Evolutionary conservation across 331 rosid species (phyloP).

Genomic region (Malus hybrid): DNA sequence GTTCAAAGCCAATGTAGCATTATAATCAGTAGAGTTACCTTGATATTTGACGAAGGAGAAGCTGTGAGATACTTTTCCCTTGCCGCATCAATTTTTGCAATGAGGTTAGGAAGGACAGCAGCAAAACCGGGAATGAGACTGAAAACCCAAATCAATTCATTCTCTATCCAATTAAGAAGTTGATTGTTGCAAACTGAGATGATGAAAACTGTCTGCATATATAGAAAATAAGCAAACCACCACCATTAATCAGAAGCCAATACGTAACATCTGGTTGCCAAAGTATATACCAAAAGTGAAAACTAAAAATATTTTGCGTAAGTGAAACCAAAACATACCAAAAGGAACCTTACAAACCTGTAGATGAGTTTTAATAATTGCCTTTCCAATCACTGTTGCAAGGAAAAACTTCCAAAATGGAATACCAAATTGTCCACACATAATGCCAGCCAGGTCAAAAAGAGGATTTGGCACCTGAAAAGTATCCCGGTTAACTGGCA

Average conservation of each 20-base stretch:
- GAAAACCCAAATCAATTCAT: constrained; percentile 81
- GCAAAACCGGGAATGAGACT: constrained; percentile 78
- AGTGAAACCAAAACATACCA: background rate
- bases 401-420: constrained; percentile 87
- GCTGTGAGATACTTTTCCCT: constrained; percentile 72
- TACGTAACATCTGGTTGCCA: background rate
- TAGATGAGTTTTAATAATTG: constrained; percentile 87
- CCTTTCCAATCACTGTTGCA: constrained; percentile 90
- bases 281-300: background rate
- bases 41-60: constrained; percentile 36
- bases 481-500: constrained; percentile 14
- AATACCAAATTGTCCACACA: constrained; percentile 98
- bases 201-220: constrained; percentile 71
- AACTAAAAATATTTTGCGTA: background rate
- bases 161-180: constrained; percentile 93
- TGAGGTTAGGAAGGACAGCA: constrained; percentile 45
- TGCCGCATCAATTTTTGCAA: constrained; percentile 54
- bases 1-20: background rate
- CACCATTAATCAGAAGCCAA: background rate
- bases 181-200: constrained; percentile 95
- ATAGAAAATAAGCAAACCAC: background rate
- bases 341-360: constrained; percentile 52
- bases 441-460: constrained; percentile 98
- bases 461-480: constrained; percentile 95
- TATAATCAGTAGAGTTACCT: constrained; percentile 37